Evolutionary conservation across 1,284 basidiomycete genomes (phyloP), one percentile per base, ranked within the genome.

Genomic region (Cystobasidium pallidum): DNA sequence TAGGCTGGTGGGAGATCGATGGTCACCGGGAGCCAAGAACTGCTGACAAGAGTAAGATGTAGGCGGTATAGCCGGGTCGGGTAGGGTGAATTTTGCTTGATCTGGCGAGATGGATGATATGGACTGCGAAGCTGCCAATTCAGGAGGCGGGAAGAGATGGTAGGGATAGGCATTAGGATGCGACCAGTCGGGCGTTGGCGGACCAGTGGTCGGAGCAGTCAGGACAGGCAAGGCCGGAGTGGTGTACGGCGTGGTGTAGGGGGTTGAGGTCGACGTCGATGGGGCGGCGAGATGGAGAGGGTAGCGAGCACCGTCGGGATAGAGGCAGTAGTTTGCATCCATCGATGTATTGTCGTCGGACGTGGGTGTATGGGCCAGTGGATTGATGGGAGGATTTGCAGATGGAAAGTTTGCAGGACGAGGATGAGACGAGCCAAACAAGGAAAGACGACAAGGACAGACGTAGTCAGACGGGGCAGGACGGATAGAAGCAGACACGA

Each of bases 401-500:
- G 49, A 28, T 51, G n/a, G n/a, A n/a, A n/a, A n/a, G n/a, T n/a
- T n/a, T n/a, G n/a, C n/a, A n/a, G n/a, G n/a, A n/a, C n/a, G n/a
- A n/a, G n/a, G n/a, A n/a, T n/a, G n/a, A n/a, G n/a, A n/a, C n/a
- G n/a, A n/a, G n/a, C n/a, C n/a, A n/a, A n/a, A n/a, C n/a, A n/a
- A n/a, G n/a, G n/a, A n/a, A n/a, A n/a, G n/a, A n/a, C n/a, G n/a
- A n/a, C n/a, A n/a, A n/a, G n/a, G n/a, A n/a, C n/a, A n/a, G n/a
- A n/a, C n/a, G n/a, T n/a, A n/a, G n/a, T n/a, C n/a, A n/a, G n/a
- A n/a, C n/a, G n/a, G n/a, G n/a, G n/a, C n/a, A n/a, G n/a, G 45
- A 47, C 13, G 45, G 49, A 28, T 51, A 17, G 49, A 51, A 26
- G 49, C 49, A 51, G 49, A 28, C 49, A 51, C 39, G 43, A 45